A percentile compares a stretch with the other conserved stretches of the same genome.
Evolutionary conservation across 768 basidiomycete species (phyloP).

Genomic region (Termitomyces sp.): DNA sequence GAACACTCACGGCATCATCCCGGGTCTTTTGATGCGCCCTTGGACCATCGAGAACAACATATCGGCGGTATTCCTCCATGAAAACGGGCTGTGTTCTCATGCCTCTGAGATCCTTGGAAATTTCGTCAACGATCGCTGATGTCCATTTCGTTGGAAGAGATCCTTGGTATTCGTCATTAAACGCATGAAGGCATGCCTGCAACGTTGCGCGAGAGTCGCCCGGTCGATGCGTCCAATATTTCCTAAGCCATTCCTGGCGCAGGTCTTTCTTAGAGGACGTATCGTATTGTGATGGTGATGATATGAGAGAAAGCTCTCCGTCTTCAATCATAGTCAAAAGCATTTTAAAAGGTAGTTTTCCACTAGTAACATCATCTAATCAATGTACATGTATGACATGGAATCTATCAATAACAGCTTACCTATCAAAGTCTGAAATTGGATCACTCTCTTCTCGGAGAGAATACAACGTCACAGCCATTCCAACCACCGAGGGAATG

Average conservation of each 20-base stretch:
- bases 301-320: constrained; percentile 49
- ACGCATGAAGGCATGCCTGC: constrained; percentile 34
- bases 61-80: constrained; percentile 59
- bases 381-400: background rate
- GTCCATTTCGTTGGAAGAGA: constrained; percentile 28
- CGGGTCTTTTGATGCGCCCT: constrained; percentile 20
- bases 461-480: constrained; percentile 37
- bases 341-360: constrained; percentile 29
- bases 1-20: constrained; percentile 41
- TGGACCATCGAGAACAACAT: constrained; percentile 47
- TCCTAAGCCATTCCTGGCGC: constrained; percentile 30
- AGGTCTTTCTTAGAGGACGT: constrained; percentile 15
- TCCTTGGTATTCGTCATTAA: constrained; percentile 29
- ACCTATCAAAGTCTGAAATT: constrained; percentile 33
- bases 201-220: constrained; percentile 35
- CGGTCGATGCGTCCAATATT: constrained; percentile 23
- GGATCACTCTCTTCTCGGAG: constrained; percentile 29
- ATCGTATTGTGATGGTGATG: constrained; percentile 34
- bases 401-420: constrained; percentile 12
- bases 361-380: constrained; percentile 21
- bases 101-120: constrained; percentile 39
- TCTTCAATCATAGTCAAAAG: constrained; percentile 47
- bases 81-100: constrained; percentile 61
- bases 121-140: constrained; percentile 35
- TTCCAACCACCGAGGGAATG: constrained; percentile 56